These are phyloP conservation scores for Nigrospora oryzae DNA, from an alignment of 2,329 filamentous ascomycete genomes.

Conservation along the genomic window DNA sequence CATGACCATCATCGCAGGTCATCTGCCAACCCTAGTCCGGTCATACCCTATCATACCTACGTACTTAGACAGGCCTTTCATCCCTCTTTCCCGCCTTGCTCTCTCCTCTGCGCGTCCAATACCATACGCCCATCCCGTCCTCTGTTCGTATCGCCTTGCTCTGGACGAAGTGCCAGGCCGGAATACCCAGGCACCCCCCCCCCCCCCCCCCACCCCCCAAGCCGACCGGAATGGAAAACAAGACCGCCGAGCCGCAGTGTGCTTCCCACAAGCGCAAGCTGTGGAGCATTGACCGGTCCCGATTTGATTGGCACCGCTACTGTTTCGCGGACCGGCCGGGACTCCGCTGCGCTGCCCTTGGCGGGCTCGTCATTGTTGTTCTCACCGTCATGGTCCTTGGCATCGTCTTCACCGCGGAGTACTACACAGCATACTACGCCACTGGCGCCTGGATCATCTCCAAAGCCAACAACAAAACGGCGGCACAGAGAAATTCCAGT, in stretches of 20 bases:
- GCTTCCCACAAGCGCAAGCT: conserved; percentile 7
- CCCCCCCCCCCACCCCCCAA: no score
- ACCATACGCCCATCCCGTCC: no score
- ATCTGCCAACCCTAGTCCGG: no score
- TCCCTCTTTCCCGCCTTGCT: no score
- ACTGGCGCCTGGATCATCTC: conserved; percentile 3
- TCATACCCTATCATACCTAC: no score
- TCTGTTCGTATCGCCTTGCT: no score
- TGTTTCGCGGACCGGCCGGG: conserved; percentile 11
- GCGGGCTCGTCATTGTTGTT: conserved; percentile 10
- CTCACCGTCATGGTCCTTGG: conserved; percentile 10
- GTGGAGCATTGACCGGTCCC: conserved; percentile 7
- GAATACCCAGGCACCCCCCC: no score
- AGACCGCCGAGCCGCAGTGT: conserved; percentile 5
- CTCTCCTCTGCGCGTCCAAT: no score
- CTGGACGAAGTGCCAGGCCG: no score
- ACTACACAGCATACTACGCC: conserved; percentile 11
- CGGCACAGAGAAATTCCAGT: no score
- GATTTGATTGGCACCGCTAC: conserved; percentile 12
- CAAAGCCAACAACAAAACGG: conserved; percentile 4
- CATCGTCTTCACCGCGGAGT: conserved; percentile 13
- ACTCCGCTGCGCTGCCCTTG: conserved; percentile 10
- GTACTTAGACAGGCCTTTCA: no score
- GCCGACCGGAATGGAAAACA: neutral
- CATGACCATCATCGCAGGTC: no score